A percentile compares a stretch with the other conserved stretches of the same genome.
Evolutionary conservation across 1,139 yeast species (phyloP).

Genomic region (Oligophagozyma castellii): DNA sequence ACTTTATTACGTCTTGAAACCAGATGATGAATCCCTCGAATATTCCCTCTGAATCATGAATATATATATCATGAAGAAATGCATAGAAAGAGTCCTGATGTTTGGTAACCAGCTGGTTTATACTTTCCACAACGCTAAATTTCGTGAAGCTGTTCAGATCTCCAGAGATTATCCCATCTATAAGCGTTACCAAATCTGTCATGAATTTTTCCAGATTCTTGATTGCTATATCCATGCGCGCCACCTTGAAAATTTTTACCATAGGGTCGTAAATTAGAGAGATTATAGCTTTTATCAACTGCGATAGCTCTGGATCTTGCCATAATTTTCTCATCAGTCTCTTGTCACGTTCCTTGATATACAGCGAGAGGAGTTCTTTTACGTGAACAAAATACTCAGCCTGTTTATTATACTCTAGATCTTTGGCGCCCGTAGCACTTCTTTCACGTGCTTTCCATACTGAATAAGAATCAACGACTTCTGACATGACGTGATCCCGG

Average conservation of each 20-base stretch:
- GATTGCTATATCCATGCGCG: slow-evolving; percentile 65
- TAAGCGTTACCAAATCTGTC: slow-evolving; percentile 50
- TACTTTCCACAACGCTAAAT: slow-evolving; percentile 45
- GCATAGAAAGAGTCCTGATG: slow-evolving; percentile 61
- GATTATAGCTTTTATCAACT: slow-evolving; percentile 54
- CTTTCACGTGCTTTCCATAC: slow-evolving; percentile 28
- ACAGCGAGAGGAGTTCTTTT: slow-evolving; percentile 50
- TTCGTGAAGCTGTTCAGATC: slow-evolving; percentile 27
- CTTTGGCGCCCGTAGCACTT: slow-evolving; percentile 8
- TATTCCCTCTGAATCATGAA: slow-evolving; percentile 55
- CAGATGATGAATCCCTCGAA: slow-evolving; percentile 61
- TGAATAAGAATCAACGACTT: slow-evolving; percentile 20
- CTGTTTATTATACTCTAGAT: slow-evolving; percentile 8
- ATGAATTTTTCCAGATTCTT: slow-evolving; percentile 60
- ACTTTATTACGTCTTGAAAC: slow-evolving; percentile 49
- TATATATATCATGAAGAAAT: slow-evolving; percentile 65
- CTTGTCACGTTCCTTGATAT: slow-evolving; percentile 62
- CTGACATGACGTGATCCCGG: slow-evolving; percentile 14
- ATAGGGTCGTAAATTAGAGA: slow-evolving; percentile 77
- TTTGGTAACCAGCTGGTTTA: slow-evolving; percentile 49
- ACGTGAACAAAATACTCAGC: slow-evolving; percentile 31
- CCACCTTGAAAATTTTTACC: slow-evolving; percentile 59
- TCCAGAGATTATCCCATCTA: slow-evolving; percentile 31
- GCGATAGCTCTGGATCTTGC: slow-evolving; percentile 71
- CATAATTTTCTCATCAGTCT: slow-evolving; percentile 61